Evolutionary conservation across 805 yeast genomes (phyloP).

Genomic region (Lachancea cidri): DNA sequence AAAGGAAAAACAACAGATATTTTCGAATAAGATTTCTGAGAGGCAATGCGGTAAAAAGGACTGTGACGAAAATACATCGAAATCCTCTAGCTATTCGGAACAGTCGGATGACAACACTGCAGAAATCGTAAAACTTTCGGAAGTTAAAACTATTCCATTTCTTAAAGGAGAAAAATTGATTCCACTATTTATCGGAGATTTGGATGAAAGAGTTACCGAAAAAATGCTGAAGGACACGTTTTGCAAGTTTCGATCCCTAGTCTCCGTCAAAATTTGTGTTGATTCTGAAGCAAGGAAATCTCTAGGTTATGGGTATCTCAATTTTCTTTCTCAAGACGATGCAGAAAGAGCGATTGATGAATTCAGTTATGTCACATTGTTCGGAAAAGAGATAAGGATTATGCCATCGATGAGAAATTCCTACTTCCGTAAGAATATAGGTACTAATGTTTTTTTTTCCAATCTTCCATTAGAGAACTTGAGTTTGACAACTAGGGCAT

Average conservation of each 20-base stretch:
- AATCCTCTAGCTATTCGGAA: conserved; percentile 13
- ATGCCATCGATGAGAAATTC: conserved; percentile 51
- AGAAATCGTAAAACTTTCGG: conserved; percentile 13
- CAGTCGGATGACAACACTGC: conserved; percentile 11
- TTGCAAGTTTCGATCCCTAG: conserved; percentile 38
- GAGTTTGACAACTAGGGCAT: conserved; percentile 37
- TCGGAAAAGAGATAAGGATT: conserved; percentile 44
- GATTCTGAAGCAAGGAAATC: conserved; percentile 50
- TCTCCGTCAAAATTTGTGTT: conserved; percentile 56
- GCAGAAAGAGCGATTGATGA: conserved; percentile 54
- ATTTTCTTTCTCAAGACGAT: conserved; percentile 45
- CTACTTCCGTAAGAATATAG: conserved; percentile 37
- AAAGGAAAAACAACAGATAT: too few relatives aligned
- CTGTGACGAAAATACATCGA: conserved; percentile 11
- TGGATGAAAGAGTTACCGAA: conserved; percentile 48
- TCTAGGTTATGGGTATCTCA: conserved; percentile 70
- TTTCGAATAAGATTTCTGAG: too few relatives aligned
- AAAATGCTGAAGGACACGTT: conserved; percentile 42
- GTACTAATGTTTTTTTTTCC: conserved; percentile 48
- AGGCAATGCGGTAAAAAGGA: too few relatives aligned
- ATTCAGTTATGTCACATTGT: conserved; percentile 44
- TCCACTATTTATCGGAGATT: conserved; percentile 60
- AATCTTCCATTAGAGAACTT: conserved; percentile 35
- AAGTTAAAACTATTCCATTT: neutral
- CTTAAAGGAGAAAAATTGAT: conserved; percentile 11